A percentile compares a stretch with the other conserved stretches of the same genome.
Conservation (phyloP, 2,329 filamentous ascomycete species). For the Chaetomium olivaceum region DNA sequence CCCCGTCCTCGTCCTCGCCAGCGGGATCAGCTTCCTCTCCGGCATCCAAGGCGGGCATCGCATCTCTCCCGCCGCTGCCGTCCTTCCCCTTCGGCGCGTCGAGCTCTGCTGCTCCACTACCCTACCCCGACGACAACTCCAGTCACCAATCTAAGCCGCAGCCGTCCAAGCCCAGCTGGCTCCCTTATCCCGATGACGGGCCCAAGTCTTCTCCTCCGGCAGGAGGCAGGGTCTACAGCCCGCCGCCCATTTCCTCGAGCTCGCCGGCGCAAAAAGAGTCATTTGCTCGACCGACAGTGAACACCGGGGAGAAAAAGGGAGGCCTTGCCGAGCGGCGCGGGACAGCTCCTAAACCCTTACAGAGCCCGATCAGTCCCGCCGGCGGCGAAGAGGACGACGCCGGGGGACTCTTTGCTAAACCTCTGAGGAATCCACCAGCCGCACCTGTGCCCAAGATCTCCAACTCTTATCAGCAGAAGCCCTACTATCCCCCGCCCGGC, state of each 20-base stretch:
- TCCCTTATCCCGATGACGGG: constrained; percentile 48
- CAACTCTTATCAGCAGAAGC: constrained; percentile 54
- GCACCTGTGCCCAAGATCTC: constrained; percentile 43
- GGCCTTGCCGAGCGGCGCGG: constrained; percentile 79
- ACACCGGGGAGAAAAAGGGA: constrained; percentile 58
- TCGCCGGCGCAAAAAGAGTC: constrained; percentile 51
- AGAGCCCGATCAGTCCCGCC: constrained; percentile 73
- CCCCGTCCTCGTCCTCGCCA: constrained; percentile 41
- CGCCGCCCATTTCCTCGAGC: constrained; percentile 38
- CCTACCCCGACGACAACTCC: constrained; percentile 38
- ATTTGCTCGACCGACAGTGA: constrained; percentile 56
- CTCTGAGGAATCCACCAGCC: constrained; percentile 47
- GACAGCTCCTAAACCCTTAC: constrained; percentile 77
- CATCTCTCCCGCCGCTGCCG: constrained; percentile 33
- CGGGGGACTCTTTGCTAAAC: constrained; percentile 77
- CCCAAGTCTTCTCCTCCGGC: constrained; percentile 37
- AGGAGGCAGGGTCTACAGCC: constrained; percentile 39
- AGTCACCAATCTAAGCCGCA: constrained; percentile 26
- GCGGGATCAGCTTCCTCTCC: constrained; percentile 45
- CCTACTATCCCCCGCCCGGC: constrained; percentile 62
- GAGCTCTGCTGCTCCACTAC: constrained; percentile 66
- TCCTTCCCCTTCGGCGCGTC: constrained; percentile 68
- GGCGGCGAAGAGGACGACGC: constrained; percentile 63
- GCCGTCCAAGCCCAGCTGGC: constrained; percentile 26
- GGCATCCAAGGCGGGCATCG: constrained; percentile 48